These are phyloP conservation scores for Sphagnum fallax DNA, from an alignment of 228 moss, liverwort and hornwort genomes.

Conservation along the genomic window DNA sequence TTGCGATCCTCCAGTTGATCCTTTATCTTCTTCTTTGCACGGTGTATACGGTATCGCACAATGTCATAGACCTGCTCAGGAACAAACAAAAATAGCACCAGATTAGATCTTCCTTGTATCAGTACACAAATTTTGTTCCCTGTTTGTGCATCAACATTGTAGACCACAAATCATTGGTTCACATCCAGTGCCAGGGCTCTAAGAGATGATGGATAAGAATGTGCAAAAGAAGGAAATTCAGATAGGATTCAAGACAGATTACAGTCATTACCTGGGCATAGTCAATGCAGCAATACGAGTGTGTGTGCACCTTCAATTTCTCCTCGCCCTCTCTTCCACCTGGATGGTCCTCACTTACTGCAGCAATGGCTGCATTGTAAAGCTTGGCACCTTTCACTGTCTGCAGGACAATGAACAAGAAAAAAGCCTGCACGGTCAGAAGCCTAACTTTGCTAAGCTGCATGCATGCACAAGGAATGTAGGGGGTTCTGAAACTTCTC, in stretches of 20 bases:
- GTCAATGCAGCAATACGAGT: slow-evolving; percentile 97
- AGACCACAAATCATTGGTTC: too few species aligned
- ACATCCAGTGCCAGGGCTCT: too few species aligned
- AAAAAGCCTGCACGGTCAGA: neutral
- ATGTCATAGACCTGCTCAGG: slow-evolving; percentile 79
- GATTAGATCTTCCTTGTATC: neutral
- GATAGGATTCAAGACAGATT: too few species aligned
- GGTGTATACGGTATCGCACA: slow-evolving; percentile 94
- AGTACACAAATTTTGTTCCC: too few species aligned
- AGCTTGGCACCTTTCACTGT: slow-evolving; percentile 96
- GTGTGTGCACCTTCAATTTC: slow-evolving; percentile 93
- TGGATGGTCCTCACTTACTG: slow-evolving; percentile 58
- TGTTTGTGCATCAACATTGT: too few species aligned
- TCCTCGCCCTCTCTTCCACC: slow-evolving; percentile 81
- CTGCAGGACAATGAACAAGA: slow-evolving; percentile 21
- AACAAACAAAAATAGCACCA: neutral
- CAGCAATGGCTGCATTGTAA: slow-evolving; percentile 91
- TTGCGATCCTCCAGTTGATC: slow-evolving; percentile 98
- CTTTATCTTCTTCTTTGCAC: slow-evolving; percentile 95
- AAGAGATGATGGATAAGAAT: too few species aligned
- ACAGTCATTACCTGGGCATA: slow-evolving; percentile 71
- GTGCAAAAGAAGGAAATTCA: too few species aligned
- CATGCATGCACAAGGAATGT: neutral
- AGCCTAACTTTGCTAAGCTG: neutral
- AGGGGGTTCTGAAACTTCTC: neutral